Percentiles rank a stretch among this genome's conserved stretches.
Conservation (phyloP, 768 basidiomycete genomes). For the Scleroderma bovista region DNA sequence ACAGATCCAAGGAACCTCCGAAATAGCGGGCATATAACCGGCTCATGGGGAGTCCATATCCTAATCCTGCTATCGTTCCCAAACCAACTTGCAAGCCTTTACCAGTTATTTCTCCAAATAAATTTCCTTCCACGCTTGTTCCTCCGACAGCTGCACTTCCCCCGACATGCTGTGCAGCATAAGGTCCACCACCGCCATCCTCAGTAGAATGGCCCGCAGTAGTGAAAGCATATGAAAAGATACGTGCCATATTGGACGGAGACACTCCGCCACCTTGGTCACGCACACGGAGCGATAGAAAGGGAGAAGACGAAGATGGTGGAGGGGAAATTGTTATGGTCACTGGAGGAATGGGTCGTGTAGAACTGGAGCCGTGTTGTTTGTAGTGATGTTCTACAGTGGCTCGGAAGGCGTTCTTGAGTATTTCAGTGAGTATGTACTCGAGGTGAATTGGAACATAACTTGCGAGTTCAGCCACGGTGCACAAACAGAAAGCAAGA, state of each 20-base stretch:
- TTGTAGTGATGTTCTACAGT: slow-evolving; percentile 72
- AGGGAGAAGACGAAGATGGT: slow-evolving; percentile 31
- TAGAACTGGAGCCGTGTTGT: slow-evolving; percentile 29
- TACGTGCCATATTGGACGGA: slow-evolving; percentile 63
- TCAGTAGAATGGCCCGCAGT: slow-evolving; percentile 57
- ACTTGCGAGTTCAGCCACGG: slow-evolving; percentile 32
- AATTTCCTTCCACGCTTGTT: slow-evolving; percentile 36
- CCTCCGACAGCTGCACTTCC: slow-evolving; percentile 58
- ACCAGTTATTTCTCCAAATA: slow-evolving; percentile 75
- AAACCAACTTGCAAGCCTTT: slow-evolving; percentile 75
- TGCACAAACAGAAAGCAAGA: slow-evolving; percentile 2
- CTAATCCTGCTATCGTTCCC: slow-evolving; percentile 87
- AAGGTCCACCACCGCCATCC: slow-evolving; percentile 57
- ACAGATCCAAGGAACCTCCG: slow-evolving; percentile 77
- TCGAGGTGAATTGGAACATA: slow-evolving; percentile 89
- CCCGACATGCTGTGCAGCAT: slow-evolving; percentile 74
- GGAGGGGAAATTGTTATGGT: slow-evolving; percentile 66
- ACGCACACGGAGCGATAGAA: slow-evolving; percentile 72
- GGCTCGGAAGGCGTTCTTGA: slow-evolving; percentile 89
- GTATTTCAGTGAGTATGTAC: slow-evolving; percentile 84
- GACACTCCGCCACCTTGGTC: slow-evolving; percentile 87
- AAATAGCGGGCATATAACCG: slow-evolving; percentile 77
- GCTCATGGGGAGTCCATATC: slow-evolving; percentile 84
- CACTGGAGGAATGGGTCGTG: slow-evolving; percentile 51
- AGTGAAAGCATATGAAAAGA: slow-evolving; percentile 91